Base-by-base conservation (phyloP, 75 land plant genomes). In the Pinus albicaulis region DNA sequence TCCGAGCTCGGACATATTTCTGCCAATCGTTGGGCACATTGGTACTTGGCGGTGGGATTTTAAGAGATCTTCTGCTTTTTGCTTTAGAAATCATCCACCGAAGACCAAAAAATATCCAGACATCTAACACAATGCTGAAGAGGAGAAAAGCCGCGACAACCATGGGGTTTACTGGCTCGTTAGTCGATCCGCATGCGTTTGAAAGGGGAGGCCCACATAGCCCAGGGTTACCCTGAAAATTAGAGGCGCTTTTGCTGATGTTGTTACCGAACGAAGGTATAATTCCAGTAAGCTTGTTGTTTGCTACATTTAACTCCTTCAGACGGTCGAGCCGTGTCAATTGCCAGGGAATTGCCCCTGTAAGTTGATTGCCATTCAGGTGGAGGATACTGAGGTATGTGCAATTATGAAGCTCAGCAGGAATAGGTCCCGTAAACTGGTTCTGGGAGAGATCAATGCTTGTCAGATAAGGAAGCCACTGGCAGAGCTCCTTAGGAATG, bases 401-500 rank as follows among this genome's bases (percentile, higher is more conserved):
- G 53, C 83, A 87, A 56, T 85, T 79, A 3, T 78, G 57, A 1
- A 95, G 74, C 25, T 53, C n/a, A 20, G 13, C 52, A 44, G 52
- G 52, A 44, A 6, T 8, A 44, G 8, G 1, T 44, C 52, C 0
- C 2, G 71, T 56, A 82, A 82, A 82, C 53, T 59, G 55, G 76
- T 74, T 82, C 56, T 68, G 1, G 0, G 25, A 59, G 23, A 88
- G 81, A 61, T 84, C 89, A 16, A 86, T 75, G 48, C 53, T 38
- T 8, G 81, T 87, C 0, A 90, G 31, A 61, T 78, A 90, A 26
- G 92, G 92, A 22, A 90, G 72, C 89, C 89, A 90, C 0, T 59
- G 31, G 77, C 98, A 89, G 31, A 92, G 76, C 1, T 72, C 66
- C 16, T 85, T 23, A 1, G 94, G 94, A 52, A 94, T 90, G 20